Conservation (phyloP, 768 basidiomycete species). For the Coprinopsis cinerea region DNA sequence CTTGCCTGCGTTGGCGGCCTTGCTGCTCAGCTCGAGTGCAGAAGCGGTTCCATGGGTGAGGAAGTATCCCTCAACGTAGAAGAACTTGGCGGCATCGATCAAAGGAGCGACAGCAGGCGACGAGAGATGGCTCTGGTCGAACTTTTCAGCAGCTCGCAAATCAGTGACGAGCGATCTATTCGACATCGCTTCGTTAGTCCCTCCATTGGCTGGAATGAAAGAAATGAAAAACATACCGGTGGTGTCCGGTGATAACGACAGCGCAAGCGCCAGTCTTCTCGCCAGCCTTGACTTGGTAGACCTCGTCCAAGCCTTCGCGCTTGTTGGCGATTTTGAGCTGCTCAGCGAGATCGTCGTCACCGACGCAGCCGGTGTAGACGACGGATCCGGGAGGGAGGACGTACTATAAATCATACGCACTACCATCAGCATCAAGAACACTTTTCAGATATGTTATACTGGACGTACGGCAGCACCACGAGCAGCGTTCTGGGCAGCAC, state of each 20-base stretch:
- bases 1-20: constrained; percentile 72
- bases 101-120: constrained; percentile 70
- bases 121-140: constrained; percentile 73
- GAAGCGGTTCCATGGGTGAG: constrained; percentile 83
- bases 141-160: constrained; percentile 86
- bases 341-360: constrained; percentile 85
- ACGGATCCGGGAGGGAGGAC: constrained; percentile 83
- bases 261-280: constrained; percentile 95
- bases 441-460: not conserved
- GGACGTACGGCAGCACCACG: constrained; percentile 86
- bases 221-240: constrained; percentile 51
- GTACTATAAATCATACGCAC: constrained; percentile 62
- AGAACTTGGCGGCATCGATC: constrained; percentile 75
- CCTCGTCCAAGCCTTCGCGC: constrained; percentile 83
- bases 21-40: constrained; percentile 68
- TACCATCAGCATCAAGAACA: not conserved
- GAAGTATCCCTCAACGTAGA: constrained; percentile 97
- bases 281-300: constrained; percentile 83
- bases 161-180: constrained; percentile 87
- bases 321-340: constrained; percentile 88
- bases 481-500: constrained; percentile 94
- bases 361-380: constrained; percentile 92
- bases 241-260: constrained; percentile 88
- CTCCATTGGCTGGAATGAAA: constrained; percentile 1
- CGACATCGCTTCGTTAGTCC: not conserved